Evolutionary conservation across 75 land plant species (phyloP).

Genomic region (Pinus taeda): DNA sequence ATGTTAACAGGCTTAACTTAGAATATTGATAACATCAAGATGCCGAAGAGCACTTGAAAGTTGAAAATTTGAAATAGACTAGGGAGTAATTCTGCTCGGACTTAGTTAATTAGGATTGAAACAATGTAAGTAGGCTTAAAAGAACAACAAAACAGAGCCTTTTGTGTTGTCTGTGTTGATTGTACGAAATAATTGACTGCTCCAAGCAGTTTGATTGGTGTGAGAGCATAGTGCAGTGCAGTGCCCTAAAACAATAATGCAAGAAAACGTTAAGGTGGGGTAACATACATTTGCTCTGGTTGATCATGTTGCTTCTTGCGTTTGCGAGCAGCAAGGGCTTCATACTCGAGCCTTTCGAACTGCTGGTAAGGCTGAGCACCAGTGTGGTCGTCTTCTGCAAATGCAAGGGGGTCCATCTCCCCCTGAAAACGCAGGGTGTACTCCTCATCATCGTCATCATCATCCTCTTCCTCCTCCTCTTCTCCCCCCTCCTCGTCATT

Average conservation of each 20-base stretch:
- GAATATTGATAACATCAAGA: too few species aligned
- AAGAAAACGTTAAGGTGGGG: neutral
- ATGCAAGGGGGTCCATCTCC: constrained; percentile 64
- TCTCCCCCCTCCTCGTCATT: constrained; percentile 25
- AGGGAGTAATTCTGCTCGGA: too few species aligned
- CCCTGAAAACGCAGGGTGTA: constrained; percentile 40
- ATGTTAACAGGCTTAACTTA: too few species aligned
- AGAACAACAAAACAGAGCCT: too few species aligned
- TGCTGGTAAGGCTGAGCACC: constrained; percentile 55
- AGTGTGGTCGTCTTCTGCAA: constrained; percentile 37
- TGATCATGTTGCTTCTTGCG: constrained; percentile 27
- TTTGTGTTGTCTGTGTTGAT: too few species aligned
- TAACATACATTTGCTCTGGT: neutral
- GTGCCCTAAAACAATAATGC: neutral
- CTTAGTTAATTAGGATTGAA: too few species aligned
- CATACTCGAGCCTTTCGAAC: constrained; percentile 75
- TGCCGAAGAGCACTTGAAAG: too few species aligned
- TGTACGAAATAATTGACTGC: too few species aligned
- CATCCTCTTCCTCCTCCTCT: constrained; percentile 38
- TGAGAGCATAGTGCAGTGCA: too few species aligned
- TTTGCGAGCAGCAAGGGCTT: constrained; percentile 79
- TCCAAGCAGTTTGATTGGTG: too few species aligned
- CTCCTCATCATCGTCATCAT: constrained; percentile 40
- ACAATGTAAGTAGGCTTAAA: too few species aligned
- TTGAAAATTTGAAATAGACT: too few species aligned